A percentile compares a stretch with the other conserved stretches of the same genome.
phyloP scores from a whole-genome alignment of 192 early-diverging fungal genomes.

The Cetraspora pellucida region DNA sequence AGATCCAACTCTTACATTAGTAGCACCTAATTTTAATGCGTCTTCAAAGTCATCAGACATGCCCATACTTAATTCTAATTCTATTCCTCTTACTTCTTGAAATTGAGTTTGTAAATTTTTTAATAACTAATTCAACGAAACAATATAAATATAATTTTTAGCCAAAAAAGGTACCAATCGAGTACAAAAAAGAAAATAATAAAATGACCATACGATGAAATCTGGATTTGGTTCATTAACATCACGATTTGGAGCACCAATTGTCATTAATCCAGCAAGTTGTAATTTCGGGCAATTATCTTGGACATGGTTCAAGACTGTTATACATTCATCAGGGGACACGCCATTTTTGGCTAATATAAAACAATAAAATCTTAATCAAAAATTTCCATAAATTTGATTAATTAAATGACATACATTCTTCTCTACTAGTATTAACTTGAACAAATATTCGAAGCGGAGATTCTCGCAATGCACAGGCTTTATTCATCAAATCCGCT shows the following conservation, averaged over 20 bases:
- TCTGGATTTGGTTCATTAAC: constrained; percentile 64
- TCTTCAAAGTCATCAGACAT: constrained; percentile 95
- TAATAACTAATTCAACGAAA: constrained; percentile 3
- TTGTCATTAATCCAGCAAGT: constrained; percentile 93
- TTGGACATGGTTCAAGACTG: constrained; percentile 66
- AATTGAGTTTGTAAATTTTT: constrained; percentile 42
- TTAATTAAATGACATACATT: constrained; percentile 48
- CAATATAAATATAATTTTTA: neutral
- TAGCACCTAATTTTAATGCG: constrained; percentile 83
- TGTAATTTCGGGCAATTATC: constrained; percentile 67
- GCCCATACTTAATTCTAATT: constrained; percentile 91
- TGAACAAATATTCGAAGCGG: constrained; percentile 87
- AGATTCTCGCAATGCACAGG: constrained; percentile 56
- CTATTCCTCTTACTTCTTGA: constrained; percentile 32
- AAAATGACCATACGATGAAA: constrained; percentile 59
- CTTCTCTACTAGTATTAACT: constrained; percentile 94
- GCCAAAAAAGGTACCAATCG: neutral
- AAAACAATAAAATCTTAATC: constrained; percentile 14
- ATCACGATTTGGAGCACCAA: constrained; percentile 74
- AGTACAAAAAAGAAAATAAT: constrained; percentile 1
- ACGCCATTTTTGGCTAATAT: constrained; percentile 80
- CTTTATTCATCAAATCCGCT: constrained; percentile 80
- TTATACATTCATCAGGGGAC: constrained; percentile 48
- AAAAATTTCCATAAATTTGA: too few species aligned
- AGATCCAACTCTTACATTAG: constrained; percentile 92